These are phyloP conservation scores for Thelonectria discophora DNA, from an alignment of 2,329 filamentous ascomycete species.

Conservation along the genomic window DNA sequence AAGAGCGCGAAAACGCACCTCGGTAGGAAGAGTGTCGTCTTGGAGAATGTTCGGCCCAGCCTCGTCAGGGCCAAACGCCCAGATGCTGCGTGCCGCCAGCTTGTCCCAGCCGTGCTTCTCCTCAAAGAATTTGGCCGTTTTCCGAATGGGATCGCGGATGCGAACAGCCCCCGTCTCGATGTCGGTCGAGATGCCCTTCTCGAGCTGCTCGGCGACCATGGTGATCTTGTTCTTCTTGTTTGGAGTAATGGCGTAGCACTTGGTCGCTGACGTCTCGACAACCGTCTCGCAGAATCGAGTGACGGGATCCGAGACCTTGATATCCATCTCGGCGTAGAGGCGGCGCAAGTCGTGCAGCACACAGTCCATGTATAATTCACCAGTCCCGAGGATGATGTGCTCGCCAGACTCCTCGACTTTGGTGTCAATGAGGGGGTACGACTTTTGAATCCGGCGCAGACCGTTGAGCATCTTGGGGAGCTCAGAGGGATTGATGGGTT, in stretches of 20 bases:
- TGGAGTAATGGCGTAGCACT: conserved; percentile 96
- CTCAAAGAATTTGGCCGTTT: conserved; percentile 96
- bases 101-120: conserved; percentile 98
- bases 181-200: conserved; percentile 92
- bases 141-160: conserved; percentile 91
- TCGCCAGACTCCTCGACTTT: conserved; percentile 99
- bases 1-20: conserved; percentile 59
- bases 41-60: conserved; percentile 94
- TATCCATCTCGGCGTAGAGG: conserved; percentile 98
- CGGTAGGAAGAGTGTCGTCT: conserved; percentile 93
- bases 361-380: conserved; percentile 99
- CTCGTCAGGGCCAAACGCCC: conserved; percentile 98
- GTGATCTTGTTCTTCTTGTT: conserved; percentile 99
- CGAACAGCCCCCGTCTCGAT: conserved; percentile 91
- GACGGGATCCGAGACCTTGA: conserved; percentile 97
- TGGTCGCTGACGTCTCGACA: conserved; percentile 95
- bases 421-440: conserved; percentile 92
- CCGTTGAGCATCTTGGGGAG: conserved; percentile 99
- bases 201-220: conserved; percentile 95
- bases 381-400: conserved; percentile 93
- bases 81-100: conserved; percentile 92
- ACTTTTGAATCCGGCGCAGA: conserved; percentile 96
- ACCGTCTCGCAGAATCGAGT: conserved; percentile 98
- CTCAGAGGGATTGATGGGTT: conserved; percentile 97
- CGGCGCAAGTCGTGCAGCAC: conserved; percentile 92